These are phyloP conservation scores for Collybiopsis luxurians DNA, from an alignment of 768 basidiomycete genomes.

Conservation along the genomic window DNA sequence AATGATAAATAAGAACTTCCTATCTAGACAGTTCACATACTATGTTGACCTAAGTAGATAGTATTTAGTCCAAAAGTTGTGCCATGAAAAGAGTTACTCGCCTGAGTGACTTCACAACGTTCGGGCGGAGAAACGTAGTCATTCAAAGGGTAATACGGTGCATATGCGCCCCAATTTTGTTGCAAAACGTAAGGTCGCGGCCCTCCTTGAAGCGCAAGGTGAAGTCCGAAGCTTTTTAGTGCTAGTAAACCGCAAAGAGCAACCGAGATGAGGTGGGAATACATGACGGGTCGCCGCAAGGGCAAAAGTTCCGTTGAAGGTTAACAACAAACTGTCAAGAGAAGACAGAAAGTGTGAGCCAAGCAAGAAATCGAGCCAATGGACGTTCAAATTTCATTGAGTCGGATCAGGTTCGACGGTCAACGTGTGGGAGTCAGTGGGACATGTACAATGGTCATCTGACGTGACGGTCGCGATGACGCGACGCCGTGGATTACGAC, in stretches of 20 bases:
- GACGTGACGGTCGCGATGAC: no score
- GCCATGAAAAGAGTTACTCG: conserved; percentile 16
- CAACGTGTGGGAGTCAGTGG: no score
- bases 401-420: no score
- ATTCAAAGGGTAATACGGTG: conserved; percentile 53
- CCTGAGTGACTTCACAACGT: conserved; percentile 56
- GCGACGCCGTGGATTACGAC: no score
- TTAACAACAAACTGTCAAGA: no score
- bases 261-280: neutral
- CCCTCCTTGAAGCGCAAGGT: neutral
- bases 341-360: no score
- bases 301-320: neutral
- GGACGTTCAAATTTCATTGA: no score
- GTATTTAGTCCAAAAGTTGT: no score
- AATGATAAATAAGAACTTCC: neutral
- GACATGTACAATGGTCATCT: no score
- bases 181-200: conserved; percentile 6
- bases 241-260: neutral
- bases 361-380: no score
- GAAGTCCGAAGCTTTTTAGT: neutral
- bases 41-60: conserved; percentile 61
- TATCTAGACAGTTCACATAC: conserved; percentile 32
- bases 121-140: conserved; percentile 44
- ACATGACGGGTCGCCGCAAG: neutral
- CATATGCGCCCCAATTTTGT: conserved; percentile 56